A percentile compares a stretch with the other conserved stretches of the same genome.
These are phyloP conservation scores for Cyclotella cryptica DNA, from an alignment of 108 stramenopile genomes.

Conservation along the genomic window DNA sequence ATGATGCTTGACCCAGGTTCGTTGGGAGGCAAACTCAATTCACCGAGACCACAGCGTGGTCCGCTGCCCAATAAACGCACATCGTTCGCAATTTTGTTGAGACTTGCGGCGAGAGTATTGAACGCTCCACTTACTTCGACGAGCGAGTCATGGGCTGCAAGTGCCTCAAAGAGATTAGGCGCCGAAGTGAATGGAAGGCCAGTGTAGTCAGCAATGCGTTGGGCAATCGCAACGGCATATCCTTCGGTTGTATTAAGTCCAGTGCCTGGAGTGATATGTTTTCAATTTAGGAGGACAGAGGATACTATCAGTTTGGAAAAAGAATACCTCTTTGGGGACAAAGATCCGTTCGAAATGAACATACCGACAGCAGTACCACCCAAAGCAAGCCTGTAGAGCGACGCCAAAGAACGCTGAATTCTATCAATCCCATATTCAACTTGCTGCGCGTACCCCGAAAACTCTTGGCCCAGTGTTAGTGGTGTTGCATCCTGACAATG, in stretches of 20 bases:
- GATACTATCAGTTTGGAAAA: too few species aligned
- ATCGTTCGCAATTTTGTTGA: slow-evolving; percentile 99
- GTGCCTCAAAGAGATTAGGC: slow-evolving; percentile 97
- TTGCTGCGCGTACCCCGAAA: slow-evolving; percentile 94
- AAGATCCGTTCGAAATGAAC: slow-evolving; percentile 16
- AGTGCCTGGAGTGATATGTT: slow-evolving; percentile 1
- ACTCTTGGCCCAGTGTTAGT: slow-evolving; percentile 98
- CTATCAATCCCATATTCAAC: slow-evolving; percentile 90
- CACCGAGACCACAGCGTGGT: slow-evolving; percentile 96
- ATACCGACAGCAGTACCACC: slow-evolving; percentile 99
- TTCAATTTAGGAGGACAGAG: not conserved
- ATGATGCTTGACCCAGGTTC: slow-evolving; percentile 99
- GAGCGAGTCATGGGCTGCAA: slow-evolving; percentile 96
- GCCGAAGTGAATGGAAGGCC: slow-evolving; percentile 93
- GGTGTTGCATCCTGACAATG: slow-evolving; percentile 99
- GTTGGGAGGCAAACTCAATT: slow-evolving; percentile 93
- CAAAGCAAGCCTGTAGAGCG: slow-evolving; percentile 91
- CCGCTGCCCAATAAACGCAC: slow-evolving; percentile 94
- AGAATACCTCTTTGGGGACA: too few species aligned
- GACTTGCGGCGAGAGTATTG: slow-evolving; percentile 86
- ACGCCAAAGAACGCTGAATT: slow-evolving; percentile 69
- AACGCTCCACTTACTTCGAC: slow-evolving; percentile 94
- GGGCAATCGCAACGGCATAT: slow-evolving; percentile 93
- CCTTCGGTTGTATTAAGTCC: slow-evolving; percentile 87
- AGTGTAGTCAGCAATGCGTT: slow-evolving; percentile 90